Conservation (phyloP, 192 early-diverging fungal species). For the Mortierella alpina region DNA sequence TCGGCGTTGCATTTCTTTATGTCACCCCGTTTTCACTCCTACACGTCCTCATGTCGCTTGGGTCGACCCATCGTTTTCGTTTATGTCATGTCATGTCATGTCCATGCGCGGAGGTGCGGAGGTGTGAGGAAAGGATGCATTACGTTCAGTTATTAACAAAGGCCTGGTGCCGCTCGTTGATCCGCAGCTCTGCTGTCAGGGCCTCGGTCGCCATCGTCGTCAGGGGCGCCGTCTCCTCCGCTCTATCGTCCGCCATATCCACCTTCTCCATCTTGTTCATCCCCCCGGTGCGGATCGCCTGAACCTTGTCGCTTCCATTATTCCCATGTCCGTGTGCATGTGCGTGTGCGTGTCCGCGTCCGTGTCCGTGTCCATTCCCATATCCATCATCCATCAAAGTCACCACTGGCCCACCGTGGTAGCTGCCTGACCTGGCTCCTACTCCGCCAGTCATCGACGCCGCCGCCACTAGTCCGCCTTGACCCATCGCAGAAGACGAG, state of each 20-base stretch:
- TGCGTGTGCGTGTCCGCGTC: too few species aligned
- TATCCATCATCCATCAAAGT: not conserved
- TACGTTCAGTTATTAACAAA: not conserved
- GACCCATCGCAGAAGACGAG: not conserved
- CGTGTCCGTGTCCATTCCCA: not conserved
- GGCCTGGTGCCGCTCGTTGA: conserved; percentile 16
- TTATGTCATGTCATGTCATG: too few species aligned
- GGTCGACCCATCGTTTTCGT: too few species aligned
- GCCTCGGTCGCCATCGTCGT: conserved; percentile 8
- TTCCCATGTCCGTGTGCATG: too few species aligned
- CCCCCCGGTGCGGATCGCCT: conserved; percentile 5
- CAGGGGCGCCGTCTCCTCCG: not conserved
- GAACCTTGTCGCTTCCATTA: not conserved
- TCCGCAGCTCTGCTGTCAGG: conserved; percentile 16
- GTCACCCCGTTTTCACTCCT: too few species aligned
- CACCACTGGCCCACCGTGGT: not conserved
- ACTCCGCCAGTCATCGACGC: not conserved
- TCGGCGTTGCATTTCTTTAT: too few species aligned
- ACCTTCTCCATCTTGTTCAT: conserved; percentile 14
- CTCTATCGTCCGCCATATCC: not conserved
- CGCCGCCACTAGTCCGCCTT: conserved; percentile 15
- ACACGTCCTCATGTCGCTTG: too few species aligned
- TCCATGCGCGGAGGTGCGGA: too few species aligned
- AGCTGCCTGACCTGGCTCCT: not conserved
- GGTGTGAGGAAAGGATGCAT: not conserved